phyloP scores from a whole-genome alignment of 1,284 basidiomycete species.

The Porogramme epimiltina region DNA sequence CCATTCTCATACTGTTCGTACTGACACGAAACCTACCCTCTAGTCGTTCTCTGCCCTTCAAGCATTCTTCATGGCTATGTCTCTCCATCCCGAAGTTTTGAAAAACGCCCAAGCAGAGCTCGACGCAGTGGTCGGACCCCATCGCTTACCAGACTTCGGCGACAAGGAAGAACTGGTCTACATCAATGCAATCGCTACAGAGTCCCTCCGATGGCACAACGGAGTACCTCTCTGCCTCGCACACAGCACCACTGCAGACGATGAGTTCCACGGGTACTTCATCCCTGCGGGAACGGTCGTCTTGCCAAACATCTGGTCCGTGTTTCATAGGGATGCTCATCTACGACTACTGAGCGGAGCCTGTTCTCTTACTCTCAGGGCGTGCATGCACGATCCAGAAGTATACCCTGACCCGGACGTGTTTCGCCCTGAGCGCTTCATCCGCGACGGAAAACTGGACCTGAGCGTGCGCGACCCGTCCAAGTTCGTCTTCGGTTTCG shows the following conservation, averaged over 20 bases:
- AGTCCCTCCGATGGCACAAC: slow-evolving; percentile 12
- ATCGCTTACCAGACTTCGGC: slow-evolving; percentile 21
- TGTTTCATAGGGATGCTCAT: slow-evolving; percentile 2
- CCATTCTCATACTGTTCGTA: neutral
- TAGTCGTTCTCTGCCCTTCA: slow-evolving; percentile 24
- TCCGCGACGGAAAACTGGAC: neutral
- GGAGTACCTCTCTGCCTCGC: slow-evolving; percentile 4
- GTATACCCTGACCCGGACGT: neutral
- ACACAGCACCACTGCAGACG: slow-evolving; percentile 3
- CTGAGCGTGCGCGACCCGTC: neutral
- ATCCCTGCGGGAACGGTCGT: slow-evolving; percentile 23
- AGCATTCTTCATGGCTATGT: slow-evolving; percentile 23
- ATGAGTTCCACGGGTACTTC: slow-evolving; percentile 13
- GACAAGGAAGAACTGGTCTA: slow-evolving; percentile 17
- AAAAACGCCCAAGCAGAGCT: slow-evolving; percentile 31
- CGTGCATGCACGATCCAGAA: slow-evolving; percentile 1
- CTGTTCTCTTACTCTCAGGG: neutral
- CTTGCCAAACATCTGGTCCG: slow-evolving; percentile 22
- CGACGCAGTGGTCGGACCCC: slow-evolving; percentile 22
- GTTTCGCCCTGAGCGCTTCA: slow-evolving; percentile 7
- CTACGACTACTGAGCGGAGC: too few species aligned
- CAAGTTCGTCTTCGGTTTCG: slow-evolving; percentile 6
- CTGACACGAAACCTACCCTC: neutral
- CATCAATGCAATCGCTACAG: slow-evolving; percentile 17
- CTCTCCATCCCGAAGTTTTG: slow-evolving; percentile 23